phyloP scores from a whole-genome alignment of 2,329 filamentous ascomycete genomes.

The Teratosphaeria gauchensis region DNA sequence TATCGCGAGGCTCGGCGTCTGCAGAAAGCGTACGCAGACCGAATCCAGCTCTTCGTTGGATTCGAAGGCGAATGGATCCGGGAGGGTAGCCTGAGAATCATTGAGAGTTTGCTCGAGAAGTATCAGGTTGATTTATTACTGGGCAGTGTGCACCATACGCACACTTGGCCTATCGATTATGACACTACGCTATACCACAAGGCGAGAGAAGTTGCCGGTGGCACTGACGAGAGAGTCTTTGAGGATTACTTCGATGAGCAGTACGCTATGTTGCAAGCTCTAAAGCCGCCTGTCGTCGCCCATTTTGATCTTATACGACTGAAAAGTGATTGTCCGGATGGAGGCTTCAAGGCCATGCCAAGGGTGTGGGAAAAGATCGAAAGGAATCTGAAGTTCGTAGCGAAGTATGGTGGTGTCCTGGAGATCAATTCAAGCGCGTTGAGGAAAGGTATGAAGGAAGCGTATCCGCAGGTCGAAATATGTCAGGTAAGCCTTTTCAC shows the following conservation, averaged over 20 bases:
- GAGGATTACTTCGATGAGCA: slow-evolving; percentile 84
- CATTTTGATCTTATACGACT: slow-evolving; percentile 90
- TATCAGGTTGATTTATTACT: slow-evolving; percentile 79
- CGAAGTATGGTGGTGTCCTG: slow-evolving; percentile 66
- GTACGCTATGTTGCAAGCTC: slow-evolving; percentile 62
- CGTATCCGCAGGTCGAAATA: slow-evolving; percentile 73
- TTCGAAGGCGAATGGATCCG: slow-evolving; percentile 94
- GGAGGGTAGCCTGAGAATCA: slow-evolving; percentile 50
- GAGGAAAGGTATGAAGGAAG: slow-evolving; percentile 81
- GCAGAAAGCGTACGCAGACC: slow-evolving; percentile 54
- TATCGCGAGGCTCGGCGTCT: slow-evolving; percentile 66
- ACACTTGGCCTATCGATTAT: slow-evolving; percentile 82
- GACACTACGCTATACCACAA: slow-evolving; percentile 56
- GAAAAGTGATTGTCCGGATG: slow-evolving; percentile 58
- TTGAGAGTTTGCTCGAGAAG: slow-evolving; percentile 48
- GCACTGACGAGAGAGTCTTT: slow-evolving; percentile 63
- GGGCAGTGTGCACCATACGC: slow-evolving; percentile 84
- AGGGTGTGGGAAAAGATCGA: slow-evolving; percentile 62
- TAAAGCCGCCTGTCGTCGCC: slow-evolving; percentile 71
- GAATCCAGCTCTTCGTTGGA: slow-evolving; percentile 74
- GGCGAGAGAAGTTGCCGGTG: slow-evolving; percentile 49
- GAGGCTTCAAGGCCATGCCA: slow-evolving; percentile 35
- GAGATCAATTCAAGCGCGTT: slow-evolving; percentile 84
- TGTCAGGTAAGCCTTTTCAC: slow-evolving; percentile 50
- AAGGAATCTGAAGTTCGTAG: slow-evolving; percentile 64